Conservation (phyloP, 1,284 basidiomycete species). For the Garcileccinum viscosum region DNA sequence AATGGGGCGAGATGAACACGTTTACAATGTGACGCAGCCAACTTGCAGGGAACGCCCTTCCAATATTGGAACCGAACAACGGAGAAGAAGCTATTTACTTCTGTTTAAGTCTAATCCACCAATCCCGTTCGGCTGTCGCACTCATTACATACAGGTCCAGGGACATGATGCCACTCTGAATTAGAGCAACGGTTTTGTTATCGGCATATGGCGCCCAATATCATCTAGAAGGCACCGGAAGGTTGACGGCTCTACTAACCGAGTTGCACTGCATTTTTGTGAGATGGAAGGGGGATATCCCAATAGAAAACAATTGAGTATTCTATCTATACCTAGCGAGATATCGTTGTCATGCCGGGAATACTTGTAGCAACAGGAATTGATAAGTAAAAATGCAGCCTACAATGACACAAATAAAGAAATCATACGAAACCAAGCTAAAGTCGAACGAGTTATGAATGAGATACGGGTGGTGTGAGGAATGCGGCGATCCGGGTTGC, state of each 20-base stretch:
- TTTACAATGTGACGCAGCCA: background rate
- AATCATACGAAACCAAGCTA: constrained; percentile 29
- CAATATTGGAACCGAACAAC: constrained; percentile 2
- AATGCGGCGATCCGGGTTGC: constrained; percentile 26
- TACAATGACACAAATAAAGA: constrained; percentile 38
- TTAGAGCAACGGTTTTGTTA: background rate
- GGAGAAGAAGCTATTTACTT: constrained; percentile 23
- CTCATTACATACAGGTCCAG: constrained; percentile 4
- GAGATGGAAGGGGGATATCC: constrained; percentile 5
- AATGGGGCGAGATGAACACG: background rate
- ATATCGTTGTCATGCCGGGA: constrained; percentile 38
- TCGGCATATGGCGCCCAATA: background rate
- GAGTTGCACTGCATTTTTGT: background rate
- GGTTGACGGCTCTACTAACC: background rate
- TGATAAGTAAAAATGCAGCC: constrained; percentile 36
- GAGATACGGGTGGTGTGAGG: constrained; percentile 26
- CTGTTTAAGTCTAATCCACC: constrained; percentile 34
- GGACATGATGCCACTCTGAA: background rate
- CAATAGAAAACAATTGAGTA: constrained; percentile 26
- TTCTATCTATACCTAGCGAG: constrained; percentile 38
- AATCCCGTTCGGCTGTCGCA: constrained; percentile 19
- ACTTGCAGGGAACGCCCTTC: background rate
- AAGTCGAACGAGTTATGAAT: constrained; percentile 22
- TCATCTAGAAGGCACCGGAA: background rate
- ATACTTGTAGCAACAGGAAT: constrained; percentile 40